Percentiles rank a stretch among this genome's conserved stretches.
phyloP scores from a whole-genome alignment of 352 stramenopile genomes.

The Phytophthora constricta region DNA sequence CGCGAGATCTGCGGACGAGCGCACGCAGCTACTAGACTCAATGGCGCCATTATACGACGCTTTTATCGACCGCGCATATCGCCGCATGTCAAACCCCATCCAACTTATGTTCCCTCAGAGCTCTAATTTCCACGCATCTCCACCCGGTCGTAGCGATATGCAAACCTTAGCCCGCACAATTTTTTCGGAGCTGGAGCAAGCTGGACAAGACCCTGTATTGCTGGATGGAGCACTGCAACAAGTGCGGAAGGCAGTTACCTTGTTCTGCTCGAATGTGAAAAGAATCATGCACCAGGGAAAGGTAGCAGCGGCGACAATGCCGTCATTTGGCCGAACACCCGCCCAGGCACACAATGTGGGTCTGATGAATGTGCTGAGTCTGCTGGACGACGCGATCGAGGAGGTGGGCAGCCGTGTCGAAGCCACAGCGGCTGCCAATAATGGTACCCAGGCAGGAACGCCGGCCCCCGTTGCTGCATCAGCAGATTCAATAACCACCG shows the following conservation, averaged over 20 bases:
- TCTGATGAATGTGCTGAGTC: constrained; percentile 69
- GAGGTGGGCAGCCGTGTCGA: constrained; percentile 60
- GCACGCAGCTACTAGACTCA: constrained; percentile 73
- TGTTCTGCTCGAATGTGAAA: constrained; percentile 78
- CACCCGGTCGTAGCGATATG: constrained; percentile 83
- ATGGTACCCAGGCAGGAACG: constrained; percentile 14
- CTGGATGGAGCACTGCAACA: constrained; percentile 65
- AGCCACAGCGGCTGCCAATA: constrained; percentile 16
- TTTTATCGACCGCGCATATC: constrained; percentile 72
- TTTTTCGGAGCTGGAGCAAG: constrained; percentile 71
- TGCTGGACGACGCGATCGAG: constrained; percentile 69
- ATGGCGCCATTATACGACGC: constrained; percentile 72
- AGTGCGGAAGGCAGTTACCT: constrained; percentile 62
- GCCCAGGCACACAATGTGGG: constrained; percentile 83
- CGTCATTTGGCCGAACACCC: constrained; percentile 62
- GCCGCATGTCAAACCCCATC: constrained; percentile 75
- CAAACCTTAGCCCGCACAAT: constrained; percentile 82
- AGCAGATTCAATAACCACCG: constrained; percentile 10
- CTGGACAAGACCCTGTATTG: constrained; percentile 62
- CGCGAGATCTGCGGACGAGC: constrained; percentile 45
- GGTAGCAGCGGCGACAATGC: constrained; percentile 48
- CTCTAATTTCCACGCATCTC: constrained; percentile 82
- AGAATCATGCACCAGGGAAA: constrained; percentile 78
- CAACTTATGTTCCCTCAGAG: constrained; percentile 90
- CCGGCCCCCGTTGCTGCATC: constrained; percentile 5